Evolutionary conservation across 2,329 filamentous ascomycete species (phyloP).

Genomic region (Fusarium virguliforme): DNA sequence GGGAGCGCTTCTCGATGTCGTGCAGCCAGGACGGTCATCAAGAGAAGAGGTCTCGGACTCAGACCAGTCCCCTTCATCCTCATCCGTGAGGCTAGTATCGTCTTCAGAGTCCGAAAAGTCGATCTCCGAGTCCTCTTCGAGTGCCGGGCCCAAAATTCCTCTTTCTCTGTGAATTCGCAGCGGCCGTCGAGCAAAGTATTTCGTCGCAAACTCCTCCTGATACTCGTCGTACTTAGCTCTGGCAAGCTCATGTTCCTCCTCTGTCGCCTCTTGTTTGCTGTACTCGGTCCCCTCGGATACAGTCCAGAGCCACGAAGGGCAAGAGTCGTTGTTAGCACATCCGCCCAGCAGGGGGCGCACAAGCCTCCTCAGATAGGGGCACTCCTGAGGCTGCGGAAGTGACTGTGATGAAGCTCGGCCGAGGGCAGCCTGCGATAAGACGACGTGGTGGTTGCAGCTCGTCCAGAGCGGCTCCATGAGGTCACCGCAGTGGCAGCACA

Average conservation of each 20-base stretch:
- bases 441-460: slow-evolving; percentile 16
- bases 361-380: neutral
- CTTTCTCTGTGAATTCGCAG: slow-evolving; percentile 4
- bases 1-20: neutral
- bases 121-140: neutral
- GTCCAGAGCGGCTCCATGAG: slow-evolving; percentile 14
- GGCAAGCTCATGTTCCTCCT: slow-evolving; percentile 11
- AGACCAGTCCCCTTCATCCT: neutral
- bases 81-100: neutral
- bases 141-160: slow-evolving; percentile 13
- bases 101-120: neutral
- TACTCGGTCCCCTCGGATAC: neutral
- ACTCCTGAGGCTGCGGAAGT: neutral
- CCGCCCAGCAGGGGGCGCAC: slow-evolving; percentile 22
- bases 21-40: neutral
- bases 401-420: neutral
- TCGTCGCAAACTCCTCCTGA: slow-evolving; percentile 29
- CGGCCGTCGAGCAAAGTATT: slow-evolving; percentile 14
- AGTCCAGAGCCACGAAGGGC: slow-evolving; percentile 34
- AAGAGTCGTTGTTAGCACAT: slow-evolving; percentile 31
- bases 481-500: slow-evolving; percentile 38
- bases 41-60: neutral
- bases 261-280: neutral
- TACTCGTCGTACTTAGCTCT: slow-evolving; percentile 18
- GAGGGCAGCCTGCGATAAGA: neutral